Percentiles rank a stretch among this genome's conserved stretches.
phyloP scores from a whole-genome alignment of 495 filamentous ascomycete species.

The Daldinia childiae region DNA sequence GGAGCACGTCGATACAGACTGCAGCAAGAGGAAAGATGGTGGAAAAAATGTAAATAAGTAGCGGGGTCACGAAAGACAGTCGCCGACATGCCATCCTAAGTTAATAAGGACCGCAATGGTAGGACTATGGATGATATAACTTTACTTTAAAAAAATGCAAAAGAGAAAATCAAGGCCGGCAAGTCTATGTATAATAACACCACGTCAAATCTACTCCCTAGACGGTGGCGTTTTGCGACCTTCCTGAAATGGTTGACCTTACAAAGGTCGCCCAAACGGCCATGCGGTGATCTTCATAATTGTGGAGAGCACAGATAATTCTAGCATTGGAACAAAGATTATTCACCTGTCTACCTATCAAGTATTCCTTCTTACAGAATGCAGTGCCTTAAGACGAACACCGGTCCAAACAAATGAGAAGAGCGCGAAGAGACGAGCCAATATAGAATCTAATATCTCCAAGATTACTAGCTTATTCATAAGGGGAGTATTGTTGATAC shows the following conservation, averaged over 20 bases:
- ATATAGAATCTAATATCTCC: too few relatives aligned
- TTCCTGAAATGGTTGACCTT: constrained; percentile 15
- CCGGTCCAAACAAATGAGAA: too few relatives aligned
- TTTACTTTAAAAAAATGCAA: background rate
- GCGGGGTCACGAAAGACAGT: constrained; percentile 29
- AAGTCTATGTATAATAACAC: background rate
- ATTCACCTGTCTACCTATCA: background rate
- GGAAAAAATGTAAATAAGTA: constrained; percentile 24
- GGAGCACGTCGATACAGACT: constrained; percentile 41
- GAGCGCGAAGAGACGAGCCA: too few relatives aligned
- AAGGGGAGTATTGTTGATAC: too few relatives aligned
- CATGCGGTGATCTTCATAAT: constrained; percentile 3
- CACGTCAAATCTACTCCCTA: background rate
- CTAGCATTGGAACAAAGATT: background rate
- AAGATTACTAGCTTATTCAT: too few relatives aligned
- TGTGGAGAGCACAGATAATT: background rate
- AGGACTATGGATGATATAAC: background rate
- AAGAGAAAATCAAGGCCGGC: background rate
- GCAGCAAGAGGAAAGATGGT: constrained; percentile 26
- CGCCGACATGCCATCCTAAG: constrained; percentile 9
- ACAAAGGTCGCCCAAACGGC: background rate
- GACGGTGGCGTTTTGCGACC: constrained; percentile 18
- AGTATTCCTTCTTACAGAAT: background rate
- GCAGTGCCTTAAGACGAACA: too few relatives aligned
- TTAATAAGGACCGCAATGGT: background rate